These are phyloP conservation scores for Lodderomyces orthopsilosis DNA, from an alignment of 1,139 yeast genomes.

Conservation along the genomic window DNA sequence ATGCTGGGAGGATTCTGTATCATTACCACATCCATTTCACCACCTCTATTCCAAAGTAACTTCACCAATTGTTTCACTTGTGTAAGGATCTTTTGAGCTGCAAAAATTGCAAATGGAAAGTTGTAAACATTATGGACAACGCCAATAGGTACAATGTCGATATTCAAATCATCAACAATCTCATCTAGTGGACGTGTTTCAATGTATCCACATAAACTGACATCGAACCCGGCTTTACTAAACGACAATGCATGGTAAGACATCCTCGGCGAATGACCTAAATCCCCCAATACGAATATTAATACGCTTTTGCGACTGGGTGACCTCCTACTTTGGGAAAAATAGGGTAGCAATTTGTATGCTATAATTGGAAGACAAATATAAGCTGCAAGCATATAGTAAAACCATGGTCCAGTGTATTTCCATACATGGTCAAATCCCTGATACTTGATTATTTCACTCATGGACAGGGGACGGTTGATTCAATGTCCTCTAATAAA, in stretches of 20 bases:
- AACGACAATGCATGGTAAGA: constrained; percentile 85
- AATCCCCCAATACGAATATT: constrained; percentile 84
- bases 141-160: constrained; percentile 51
- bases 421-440: constrained; percentile 29
- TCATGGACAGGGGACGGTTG: constrained; percentile 5
- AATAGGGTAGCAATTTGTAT: constrained; percentile 34
- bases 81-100: constrained; percentile 51
- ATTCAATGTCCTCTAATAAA: neutral
- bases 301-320: constrained; percentile 43
- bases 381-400: constrained; percentile 36
- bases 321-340: constrained; percentile 17
- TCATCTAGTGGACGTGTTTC: constrained; percentile 56
- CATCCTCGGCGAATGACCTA: constrained; percentile 96
- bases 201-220: constrained; percentile 81
- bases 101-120: constrained; percentile 60
- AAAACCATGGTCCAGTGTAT: constrained; percentile 38
- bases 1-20: constrained; percentile 93
- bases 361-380: constrained; percentile 35
- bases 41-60: constrained; percentile 47
- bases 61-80: constrained; percentile 51
- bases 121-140: constrained; percentile 40
- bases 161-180: constrained; percentile 48
- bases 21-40: constrained; percentile 68
- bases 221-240: constrained; percentile 65
- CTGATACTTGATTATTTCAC: constrained; percentile 17